Conservation (phyloP, 768 basidiomycete species). For the Termitomyces bulborhizus region DNA sequence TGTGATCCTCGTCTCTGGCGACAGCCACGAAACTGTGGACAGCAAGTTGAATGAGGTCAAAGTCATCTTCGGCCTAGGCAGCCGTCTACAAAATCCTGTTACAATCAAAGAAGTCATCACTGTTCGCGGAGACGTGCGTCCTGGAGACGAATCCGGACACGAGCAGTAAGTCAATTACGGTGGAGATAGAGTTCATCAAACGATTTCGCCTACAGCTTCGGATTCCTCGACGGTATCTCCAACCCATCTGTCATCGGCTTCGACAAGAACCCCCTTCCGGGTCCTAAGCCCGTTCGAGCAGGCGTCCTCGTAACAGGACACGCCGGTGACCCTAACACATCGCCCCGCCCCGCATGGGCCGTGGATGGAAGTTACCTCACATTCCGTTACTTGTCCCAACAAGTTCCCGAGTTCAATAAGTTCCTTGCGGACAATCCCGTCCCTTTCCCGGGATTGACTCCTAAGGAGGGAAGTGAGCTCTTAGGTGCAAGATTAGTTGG, state of each 20-base stretch:
- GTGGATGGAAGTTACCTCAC: constrained; percentile 46
- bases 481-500: constrained; percentile 48
- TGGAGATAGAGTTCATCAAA: neutral
- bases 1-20: constrained; percentile 43
- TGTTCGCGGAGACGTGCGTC: constrained; percentile 36
- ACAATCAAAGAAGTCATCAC: constrained; percentile 34
- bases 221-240: constrained; percentile 47
- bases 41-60: constrained; percentile 29
- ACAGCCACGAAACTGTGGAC: constrained; percentile 30
- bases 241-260: constrained; percentile 41
- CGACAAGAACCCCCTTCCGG: constrained; percentile 27
- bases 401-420: constrained; percentile 45
- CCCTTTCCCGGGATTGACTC: constrained; percentile 25
- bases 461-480: constrained; percentile 38
- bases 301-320: constrained; percentile 41
- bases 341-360: constrained; percentile 33
- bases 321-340: constrained; percentile 26
- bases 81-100: constrained; percentile 5
- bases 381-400: constrained; percentile 46
- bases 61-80: constrained; percentile 25
- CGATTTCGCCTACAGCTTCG: constrained; percentile 29
- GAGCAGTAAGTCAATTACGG: constrained; percentile 32
- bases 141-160: constrained; percentile 34
- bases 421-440: constrained; percentile 38
- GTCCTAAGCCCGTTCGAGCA: constrained; percentile 31